Conservation (phyloP, 2,329 filamentous ascomycete species). For the Penicillium glabrum region DNA sequence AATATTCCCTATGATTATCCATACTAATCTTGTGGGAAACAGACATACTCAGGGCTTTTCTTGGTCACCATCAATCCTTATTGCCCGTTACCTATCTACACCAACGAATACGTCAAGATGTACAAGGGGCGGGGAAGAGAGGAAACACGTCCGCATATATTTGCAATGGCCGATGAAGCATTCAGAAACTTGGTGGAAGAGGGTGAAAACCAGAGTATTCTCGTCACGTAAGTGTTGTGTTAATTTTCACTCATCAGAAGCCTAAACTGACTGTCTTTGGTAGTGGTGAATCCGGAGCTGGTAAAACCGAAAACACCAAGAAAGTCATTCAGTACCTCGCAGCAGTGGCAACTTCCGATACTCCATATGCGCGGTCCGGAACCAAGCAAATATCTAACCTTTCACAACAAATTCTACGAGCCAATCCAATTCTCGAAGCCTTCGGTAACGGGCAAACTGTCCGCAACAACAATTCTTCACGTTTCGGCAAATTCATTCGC, state of each 20-base stretch:
- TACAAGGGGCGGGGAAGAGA: slow-evolving; percentile 89
- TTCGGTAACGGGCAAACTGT: slow-evolving; percentile 99
- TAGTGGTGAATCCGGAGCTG: slow-evolving; percentile 89
- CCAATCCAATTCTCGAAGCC: slow-evolving; percentile 95
- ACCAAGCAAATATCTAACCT: slow-evolving; percentile 74
- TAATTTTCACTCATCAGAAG: not conserved
- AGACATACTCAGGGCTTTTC: slow-evolving; percentile 96
- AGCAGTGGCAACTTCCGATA: slow-evolving; percentile 84
- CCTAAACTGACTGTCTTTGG: slow-evolving; percentile 1
- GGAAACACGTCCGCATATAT: slow-evolving; percentile 96
- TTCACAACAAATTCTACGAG: slow-evolving; percentile 92
- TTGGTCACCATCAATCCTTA: slow-evolving; percentile 97
- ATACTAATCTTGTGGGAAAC: not conserved
- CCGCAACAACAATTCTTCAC: slow-evolving; percentile 95
- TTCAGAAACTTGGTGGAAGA: slow-evolving; percentile 95
- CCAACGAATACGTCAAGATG: slow-evolving; percentile 96
- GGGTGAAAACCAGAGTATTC: slow-evolving; percentile 92
- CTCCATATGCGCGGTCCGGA: slow-evolving; percentile 60
- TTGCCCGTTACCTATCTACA: slow-evolving; percentile 90
- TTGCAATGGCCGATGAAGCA: slow-evolving; percentile 94
- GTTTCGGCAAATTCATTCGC: slow-evolving; percentile 97
- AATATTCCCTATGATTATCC: not conserved
- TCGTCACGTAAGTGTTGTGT: slow-evolving; percentile 69
- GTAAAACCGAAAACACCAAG: slow-evolving; percentile 98
- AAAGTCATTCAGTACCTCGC: slow-evolving; percentile 99